These are phyloP conservation scores for Corynascus novoguineensis DNA, from an alignment of 495 filamentous ascomycete genomes.

Conservation along the genomic window DNA sequence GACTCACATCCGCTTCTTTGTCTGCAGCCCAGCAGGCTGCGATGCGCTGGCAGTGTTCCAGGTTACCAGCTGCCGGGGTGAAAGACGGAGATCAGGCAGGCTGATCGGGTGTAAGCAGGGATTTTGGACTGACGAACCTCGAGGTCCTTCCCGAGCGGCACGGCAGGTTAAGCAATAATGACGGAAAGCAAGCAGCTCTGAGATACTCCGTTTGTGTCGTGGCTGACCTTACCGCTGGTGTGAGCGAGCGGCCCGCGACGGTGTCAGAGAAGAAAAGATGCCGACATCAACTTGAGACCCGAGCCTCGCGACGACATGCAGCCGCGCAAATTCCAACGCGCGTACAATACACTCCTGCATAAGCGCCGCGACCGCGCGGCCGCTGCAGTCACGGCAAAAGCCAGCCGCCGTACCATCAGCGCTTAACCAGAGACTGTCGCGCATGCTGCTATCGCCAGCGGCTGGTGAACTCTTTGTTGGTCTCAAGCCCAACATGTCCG, in stretches of 20 bases:
- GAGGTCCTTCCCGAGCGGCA: background rate
- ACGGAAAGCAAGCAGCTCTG: background rate
- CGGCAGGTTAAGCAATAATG: background rate
- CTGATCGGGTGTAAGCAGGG: conserved; percentile 4
- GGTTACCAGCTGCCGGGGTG: background rate
- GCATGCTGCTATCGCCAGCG: conserved; percentile 8
- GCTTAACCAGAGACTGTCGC: conserved; percentile 9
- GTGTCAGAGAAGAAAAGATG: background rate
- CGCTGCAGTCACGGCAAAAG: background rate
- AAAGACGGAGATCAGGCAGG: conserved; percentile 9
- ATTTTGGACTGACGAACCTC: background rate
- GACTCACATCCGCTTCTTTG: conserved; percentile 10
- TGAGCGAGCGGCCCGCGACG: background rate
- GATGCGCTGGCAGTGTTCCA: conserved; percentile 4
- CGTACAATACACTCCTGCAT: background rate
- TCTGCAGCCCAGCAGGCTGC: background rate
- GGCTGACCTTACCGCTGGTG: too few species aligned
- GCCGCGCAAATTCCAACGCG: too few species aligned
- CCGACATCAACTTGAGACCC: background rate
- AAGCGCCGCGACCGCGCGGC: background rate
- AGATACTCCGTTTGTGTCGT: too few species aligned
- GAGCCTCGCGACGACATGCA: too few species aligned
- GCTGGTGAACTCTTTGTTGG: conserved; percentile 1
- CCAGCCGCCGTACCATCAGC: conserved; percentile 11
- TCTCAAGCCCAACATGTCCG: background rate